Evolutionary conservation across 2,329 filamentous ascomycete genomes (phyloP).

Genomic region (Daldinia eschscholtzii): DNA sequence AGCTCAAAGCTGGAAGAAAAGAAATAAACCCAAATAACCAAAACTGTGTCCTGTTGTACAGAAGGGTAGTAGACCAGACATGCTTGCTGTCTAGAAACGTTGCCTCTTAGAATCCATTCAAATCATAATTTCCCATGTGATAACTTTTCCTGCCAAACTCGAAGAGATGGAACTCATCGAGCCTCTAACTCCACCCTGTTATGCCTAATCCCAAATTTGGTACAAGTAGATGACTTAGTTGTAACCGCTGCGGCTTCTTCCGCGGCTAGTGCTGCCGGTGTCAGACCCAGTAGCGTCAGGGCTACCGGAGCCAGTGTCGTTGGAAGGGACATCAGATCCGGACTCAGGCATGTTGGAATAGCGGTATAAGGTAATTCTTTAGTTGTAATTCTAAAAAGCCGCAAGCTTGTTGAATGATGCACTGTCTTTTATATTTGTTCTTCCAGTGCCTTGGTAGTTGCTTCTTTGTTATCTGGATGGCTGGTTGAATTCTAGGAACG

Average conservation of each 20-base stretch:
- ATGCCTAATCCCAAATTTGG: constrained; percentile 22
- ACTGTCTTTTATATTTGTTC: background rate
- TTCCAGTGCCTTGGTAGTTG: background rate
- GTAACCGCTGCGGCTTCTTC: constrained; percentile 51
- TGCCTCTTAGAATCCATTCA: background rate
- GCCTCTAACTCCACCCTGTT: constrained; percentile 30
- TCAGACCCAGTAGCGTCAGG: constrained; percentile 41
- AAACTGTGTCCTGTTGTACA: background rate
- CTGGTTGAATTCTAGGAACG: background rate
- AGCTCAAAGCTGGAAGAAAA: constrained; percentile 9
- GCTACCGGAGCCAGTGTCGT: constrained; percentile 45
- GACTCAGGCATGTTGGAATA: constrained; percentile 49
- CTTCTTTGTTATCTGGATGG: background rate
- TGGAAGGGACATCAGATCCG: constrained; percentile 47
- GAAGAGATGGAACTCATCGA: constrained; percentile 15
- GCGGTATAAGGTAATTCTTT: background rate
- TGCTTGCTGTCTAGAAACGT: background rate
- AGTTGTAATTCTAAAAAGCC: background rate
- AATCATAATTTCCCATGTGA: background rate
- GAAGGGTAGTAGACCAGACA: background rate
- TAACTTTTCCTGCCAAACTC: constrained; percentile 3
- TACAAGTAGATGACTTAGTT: constrained; percentile 41
- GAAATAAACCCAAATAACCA: background rate
- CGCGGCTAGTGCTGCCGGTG: constrained; percentile 39
- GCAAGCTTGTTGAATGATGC: background rate